These are phyloP conservation scores for Populus hybrid DNA, from an alignment of 441 rosid species.

Conservation along the genomic window DNA sequence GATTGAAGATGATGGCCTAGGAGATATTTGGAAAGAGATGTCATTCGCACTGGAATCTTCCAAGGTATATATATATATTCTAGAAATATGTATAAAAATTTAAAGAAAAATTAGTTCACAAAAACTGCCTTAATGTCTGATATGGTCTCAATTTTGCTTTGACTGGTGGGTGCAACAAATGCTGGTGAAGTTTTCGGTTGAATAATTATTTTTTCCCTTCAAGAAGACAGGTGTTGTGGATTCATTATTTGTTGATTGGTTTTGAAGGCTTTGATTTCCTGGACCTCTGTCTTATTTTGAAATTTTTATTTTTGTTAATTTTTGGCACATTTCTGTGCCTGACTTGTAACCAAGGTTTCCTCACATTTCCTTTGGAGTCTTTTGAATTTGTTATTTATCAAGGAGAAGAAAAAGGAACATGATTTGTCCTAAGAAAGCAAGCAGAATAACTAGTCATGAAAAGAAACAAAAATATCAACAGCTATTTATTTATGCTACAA, in stretches of 20 bases:
- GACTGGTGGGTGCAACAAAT: neutral
- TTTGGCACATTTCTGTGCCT: neutral
- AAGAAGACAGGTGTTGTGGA: neutral
- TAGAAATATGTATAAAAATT: neutral
- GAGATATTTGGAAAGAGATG: slow-evolving; percentile 90
- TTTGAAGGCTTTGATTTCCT: neutral
- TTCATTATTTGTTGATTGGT: neutral
- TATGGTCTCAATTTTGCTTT: neutral
- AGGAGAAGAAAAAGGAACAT: neutral
- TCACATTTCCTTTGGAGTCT: neutral
- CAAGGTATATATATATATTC: slow-evolving; percentile 43
- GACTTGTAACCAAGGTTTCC: neutral
- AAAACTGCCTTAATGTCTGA: neutral
- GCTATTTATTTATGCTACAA: neutral
- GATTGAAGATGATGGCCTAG: slow-evolving; percentile 64
- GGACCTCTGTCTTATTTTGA: neutral
- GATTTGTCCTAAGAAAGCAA: neutral
- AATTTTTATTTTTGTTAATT: neutral
- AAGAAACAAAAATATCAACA: neutral
- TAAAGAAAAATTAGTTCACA: neutral
- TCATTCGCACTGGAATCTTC: slow-evolving; percentile 58
- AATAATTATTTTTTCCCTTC: neutral
- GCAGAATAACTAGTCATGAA: neutral
- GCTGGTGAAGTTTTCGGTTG: slow-evolving; percentile 1
- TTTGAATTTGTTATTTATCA: neutral